Conservation (phyloP, 2,329 filamentous ascomycete genomes). For the Fusarium acutatum region DNA sequence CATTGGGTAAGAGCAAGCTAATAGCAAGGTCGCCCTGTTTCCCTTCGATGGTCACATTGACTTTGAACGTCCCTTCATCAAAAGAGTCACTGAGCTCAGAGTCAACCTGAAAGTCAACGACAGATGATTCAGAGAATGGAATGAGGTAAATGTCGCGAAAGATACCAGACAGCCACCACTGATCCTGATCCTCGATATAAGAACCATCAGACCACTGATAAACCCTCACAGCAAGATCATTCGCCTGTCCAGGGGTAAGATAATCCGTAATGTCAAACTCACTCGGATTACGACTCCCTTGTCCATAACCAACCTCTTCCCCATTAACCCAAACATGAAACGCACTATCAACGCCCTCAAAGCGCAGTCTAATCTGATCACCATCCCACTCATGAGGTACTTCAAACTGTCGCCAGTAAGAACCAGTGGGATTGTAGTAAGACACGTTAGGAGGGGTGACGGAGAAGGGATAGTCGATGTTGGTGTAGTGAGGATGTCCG, state of each 20-base stretch:
- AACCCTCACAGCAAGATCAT: constrained; percentile 70
- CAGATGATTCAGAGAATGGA: constrained; percentile 62
- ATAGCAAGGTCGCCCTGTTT: constrained; percentile 52
- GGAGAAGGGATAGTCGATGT: constrained; percentile 72
- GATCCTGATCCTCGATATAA: constrained; percentile 77
- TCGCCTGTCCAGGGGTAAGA: constrained; percentile 56
- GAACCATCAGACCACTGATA: constrained; percentile 78
- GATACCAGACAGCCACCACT: constrained; percentile 71
- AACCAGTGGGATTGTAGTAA: constrained; percentile 72
- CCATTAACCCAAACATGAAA: constrained; percentile 79
- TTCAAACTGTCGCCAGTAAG: constrained; percentile 67
- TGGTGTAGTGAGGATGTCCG: constrained; percentile 75
- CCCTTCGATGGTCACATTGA: constrained; percentile 56
- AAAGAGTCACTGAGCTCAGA: constrained; percentile 65
- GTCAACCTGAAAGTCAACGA: constrained; percentile 56
- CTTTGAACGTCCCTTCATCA: constrained; percentile 60
- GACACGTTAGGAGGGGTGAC: constrained; percentile 71
- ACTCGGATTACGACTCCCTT: constrained; percentile 75
- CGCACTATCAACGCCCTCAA: constrained; percentile 78
- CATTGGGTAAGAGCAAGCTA: constrained; percentile 49
- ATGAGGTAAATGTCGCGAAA: constrained; percentile 75
- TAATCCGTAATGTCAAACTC: constrained; percentile 74
- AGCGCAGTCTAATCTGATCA: constrained; percentile 71
- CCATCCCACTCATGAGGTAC: constrained; percentile 57
- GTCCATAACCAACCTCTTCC: constrained; percentile 72